These are phyloP conservation scores for Wickerhamiella brachini DNA, from an alignment of 805 yeast genomes.

Conservation along the genomic window DNA sequence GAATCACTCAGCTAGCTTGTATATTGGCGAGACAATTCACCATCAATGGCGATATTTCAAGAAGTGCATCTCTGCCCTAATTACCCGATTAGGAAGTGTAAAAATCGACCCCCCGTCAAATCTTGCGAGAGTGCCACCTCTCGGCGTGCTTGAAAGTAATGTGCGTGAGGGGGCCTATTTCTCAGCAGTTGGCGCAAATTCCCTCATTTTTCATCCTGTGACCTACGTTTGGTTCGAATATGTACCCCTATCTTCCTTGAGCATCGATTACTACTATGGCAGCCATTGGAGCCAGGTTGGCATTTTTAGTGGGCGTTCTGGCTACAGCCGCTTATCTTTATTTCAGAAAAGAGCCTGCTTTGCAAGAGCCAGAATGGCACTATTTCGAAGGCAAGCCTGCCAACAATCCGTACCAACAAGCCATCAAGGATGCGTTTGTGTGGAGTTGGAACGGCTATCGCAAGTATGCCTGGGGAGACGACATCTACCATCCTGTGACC, in stretches of 20 bases:
- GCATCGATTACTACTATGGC: neutral
- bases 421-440: slow-evolving; percentile 27
- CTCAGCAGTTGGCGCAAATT: too few relatives aligned
- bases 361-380: neutral
- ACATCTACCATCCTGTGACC: slow-evolving; percentile 17
- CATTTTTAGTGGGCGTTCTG: neutral
- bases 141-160: too few relatives aligned
- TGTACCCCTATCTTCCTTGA: neutral
- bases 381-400: neutral
- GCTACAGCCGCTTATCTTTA: neutral
- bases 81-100: neutral
- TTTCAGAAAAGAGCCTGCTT: neutral
- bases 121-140: too few relatives aligned
- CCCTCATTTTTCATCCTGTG: neutral
- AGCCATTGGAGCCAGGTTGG: neutral
- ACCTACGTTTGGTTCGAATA: too few relatives aligned
- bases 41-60: too few relatives aligned
- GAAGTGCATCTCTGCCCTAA: neutral
- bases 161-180: too few relatives aligned
- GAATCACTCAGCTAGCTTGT: too few relatives aligned
- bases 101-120: neutral
- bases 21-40: too few relatives aligned
- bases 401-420: slow-evolving; percentile 9
- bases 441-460: slow-evolving; percentile 35
- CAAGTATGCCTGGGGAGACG: slow-evolving; percentile 32